Evolutionary conservation across 768 basidiomycete genomes (phyloP).

Genomic region (Kwoniella bestiolae): DNA sequence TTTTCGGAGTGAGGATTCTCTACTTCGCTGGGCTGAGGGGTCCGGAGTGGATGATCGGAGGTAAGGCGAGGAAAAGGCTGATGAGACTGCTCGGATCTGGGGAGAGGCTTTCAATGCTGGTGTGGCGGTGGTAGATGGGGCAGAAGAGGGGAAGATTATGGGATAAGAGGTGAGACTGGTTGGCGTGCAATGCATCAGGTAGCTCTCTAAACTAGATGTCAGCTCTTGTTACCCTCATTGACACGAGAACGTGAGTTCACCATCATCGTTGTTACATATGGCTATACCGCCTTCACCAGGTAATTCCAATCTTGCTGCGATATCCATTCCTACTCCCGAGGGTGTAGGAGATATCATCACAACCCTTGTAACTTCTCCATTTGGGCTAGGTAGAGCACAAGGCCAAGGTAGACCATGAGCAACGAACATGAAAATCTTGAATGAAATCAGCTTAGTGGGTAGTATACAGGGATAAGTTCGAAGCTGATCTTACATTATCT

Average conservation of each 20-base stretch:
- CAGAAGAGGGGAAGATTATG: slow-evolving; percentile 27
- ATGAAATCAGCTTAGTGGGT: not conserved
- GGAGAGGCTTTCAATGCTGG: slow-evolving; percentile 12
- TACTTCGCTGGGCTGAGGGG: slow-evolving; percentile 2
- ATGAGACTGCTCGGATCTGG: slow-evolving; percentile 17
- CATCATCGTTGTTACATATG: not conserved
- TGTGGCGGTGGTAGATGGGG: not conserved
- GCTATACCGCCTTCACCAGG: slow-evolving; percentile 44
- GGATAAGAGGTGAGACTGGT: slow-evolving; percentile 38
- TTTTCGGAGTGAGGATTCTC: slow-evolving; percentile 3
- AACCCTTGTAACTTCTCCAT: slow-evolving; percentile 47
- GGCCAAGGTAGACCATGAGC: slow-evolving; percentile 47
- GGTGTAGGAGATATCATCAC: slow-evolving; percentile 25
- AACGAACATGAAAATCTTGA: slow-evolving; percentile 26
- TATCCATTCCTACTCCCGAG: not conserved
- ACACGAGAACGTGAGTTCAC: not conserved
- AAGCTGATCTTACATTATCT: slow-evolving; percentile 26
- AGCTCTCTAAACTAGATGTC: slow-evolving; percentile 11
- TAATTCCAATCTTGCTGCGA: slow-evolving; percentile 38
- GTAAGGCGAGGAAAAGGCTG: slow-evolving; percentile 9
- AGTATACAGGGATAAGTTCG: not conserved
- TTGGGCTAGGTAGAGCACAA: slow-evolving; percentile 42
- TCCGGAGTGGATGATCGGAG: slow-evolving; percentile 14
- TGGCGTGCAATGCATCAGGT: slow-evolving; percentile 34
- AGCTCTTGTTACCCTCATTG: not conserved